Base-by-base conservation (phyloP, 2,329 filamentous ascomycete genomes). In the Botryotinia narcissicola region DNA sequence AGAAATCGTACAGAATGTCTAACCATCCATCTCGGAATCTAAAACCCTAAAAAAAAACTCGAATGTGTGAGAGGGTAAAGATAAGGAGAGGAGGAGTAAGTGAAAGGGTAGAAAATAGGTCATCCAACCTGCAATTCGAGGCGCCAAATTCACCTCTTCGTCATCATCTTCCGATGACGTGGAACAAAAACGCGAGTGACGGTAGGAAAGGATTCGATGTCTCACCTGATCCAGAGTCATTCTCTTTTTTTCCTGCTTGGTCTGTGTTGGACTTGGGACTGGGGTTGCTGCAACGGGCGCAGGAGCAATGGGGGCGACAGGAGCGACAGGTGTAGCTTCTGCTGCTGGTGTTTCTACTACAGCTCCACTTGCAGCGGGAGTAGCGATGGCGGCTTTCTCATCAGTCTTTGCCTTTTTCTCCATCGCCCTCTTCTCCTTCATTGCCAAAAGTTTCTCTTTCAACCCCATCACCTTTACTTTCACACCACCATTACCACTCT, bases 151-250 rank as follows among this genome's bases (percentile, higher is more conserved):
- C 46, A 42, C 32, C 29, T 72, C 44, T 18, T n/a, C 46, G 12
- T 67, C 70, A 35, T 72, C 46, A n/a, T 57, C 70, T 14, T 67
- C 60, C 20, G n/a, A 51, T 32, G 51, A 57, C 7, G n/a, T 57
- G 51, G 37, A 8, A 37, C 12, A n/a, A 16, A 67, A 72, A 42
- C 32, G 20, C 32, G 60, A 46, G 54, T 16, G 42, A 63, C 25
- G 46, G 14, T 42, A 72, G 63, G 22, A 66, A 72, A 66, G 46
- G 16, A 72, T 66, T 72, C 70, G 35, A 40, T 66, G 20, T 72
- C 70, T 72, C 70, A 72, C 70, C 70, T 72, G 70, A 54, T 72
- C 70, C 60, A 72, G 48, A 44, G 70, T 72, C 46, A 66, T 42
- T 57, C 61, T 72, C 46, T 72, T 72, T n/a, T 72, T 72, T 57